Base-by-base conservation (phyloP, 108 stramenopile species). In the Nitzschia sp. region DNA sequence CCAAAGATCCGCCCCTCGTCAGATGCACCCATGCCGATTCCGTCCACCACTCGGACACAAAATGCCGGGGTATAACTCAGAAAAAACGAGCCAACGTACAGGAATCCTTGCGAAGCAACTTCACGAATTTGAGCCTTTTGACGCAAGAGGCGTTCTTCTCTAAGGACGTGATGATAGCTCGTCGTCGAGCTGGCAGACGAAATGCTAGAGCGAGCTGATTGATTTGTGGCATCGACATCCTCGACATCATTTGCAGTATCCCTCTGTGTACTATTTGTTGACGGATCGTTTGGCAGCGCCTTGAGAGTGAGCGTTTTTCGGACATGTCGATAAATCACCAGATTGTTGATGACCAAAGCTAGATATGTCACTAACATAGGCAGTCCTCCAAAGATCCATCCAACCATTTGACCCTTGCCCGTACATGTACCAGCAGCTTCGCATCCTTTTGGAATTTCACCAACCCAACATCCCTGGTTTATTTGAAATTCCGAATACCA, bases 71-170 rank as follows among this genome's bases (percentile, higher is more conserved):
- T 24, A 32, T 53, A 75, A 18, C 35, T 66, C 18, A 75, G 17
- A 42, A 75, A 62, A 29, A 54, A 75, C 1, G 59, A 23, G 5
- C 11, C 53, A 13, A 68, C 66, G 45, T 75, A 75, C 23, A 75
- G 29, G 30, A 60, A 62, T 0, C 57, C 74, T 62, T 75, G 74
- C 9, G 24, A 54, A 0, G 74, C 74, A 36, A 59, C 72, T 31
- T 34, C 56, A 28, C 51, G 42, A 5, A 49, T 48, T 48, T 53
- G 64, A 15, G 49, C 49, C 29, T 32, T 9, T 31, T 66, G 47
- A 13, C 58, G 53, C 9, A 26, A 9, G 5, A 8, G 8, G 9
- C 59, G 59, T 34, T 32, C 33, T 2, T 11, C 32, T 61, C 49
- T 28, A 1, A 30, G 11, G 15, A 11, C 8, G 38, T 42, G 38